These are phyloP conservation scores for Salix brachista DNA, from an alignment of 345 rosid genomes.

Conservation along the genomic window DNA sequence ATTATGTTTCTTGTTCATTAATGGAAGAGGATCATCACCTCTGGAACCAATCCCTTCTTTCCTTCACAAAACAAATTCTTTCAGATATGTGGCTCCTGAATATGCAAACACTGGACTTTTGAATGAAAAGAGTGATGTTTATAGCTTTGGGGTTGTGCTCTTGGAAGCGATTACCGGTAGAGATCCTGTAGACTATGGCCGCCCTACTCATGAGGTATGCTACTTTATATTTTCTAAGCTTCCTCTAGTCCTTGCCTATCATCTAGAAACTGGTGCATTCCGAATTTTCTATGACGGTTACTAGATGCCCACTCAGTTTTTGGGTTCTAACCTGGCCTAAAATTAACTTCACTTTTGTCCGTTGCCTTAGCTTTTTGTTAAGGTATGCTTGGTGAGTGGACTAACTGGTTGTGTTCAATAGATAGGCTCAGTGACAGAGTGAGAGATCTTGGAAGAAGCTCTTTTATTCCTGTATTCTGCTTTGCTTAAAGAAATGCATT, in stretches of 20 bases:
- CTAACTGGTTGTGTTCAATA: neutral
- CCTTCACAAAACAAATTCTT: constrained; percentile 6
- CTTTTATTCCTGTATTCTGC: neutral
- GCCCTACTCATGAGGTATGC: constrained; percentile 75
- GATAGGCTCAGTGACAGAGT: neutral
- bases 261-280: neutral
- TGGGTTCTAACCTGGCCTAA: neutral
- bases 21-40: neutral
- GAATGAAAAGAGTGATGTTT: constrained; percentile 98
- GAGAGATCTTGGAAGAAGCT: neutral
- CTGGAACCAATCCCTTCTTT: neutral
- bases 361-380: neutral
- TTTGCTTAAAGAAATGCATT: neutral
- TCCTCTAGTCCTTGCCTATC: neutral
- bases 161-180: constrained; percentile 91
- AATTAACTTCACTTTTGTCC: neutral
- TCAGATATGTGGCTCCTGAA: constrained; percentile 97
- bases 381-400: neutral
- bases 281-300: neutral
- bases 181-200: constrained; percentile 96
- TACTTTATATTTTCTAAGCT: neutral
- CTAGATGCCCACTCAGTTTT: neutral
- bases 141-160: constrained; percentile 91
- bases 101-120: constrained; percentile 95
- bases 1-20: neutral